A percentile compares a stretch with the other conserved stretches of the same genome.
These are phyloP conservation scores for Aspergillus steynii DNA, from an alignment of 495 filamentous ascomycete genomes.

Conservation along the genomic window DNA sequence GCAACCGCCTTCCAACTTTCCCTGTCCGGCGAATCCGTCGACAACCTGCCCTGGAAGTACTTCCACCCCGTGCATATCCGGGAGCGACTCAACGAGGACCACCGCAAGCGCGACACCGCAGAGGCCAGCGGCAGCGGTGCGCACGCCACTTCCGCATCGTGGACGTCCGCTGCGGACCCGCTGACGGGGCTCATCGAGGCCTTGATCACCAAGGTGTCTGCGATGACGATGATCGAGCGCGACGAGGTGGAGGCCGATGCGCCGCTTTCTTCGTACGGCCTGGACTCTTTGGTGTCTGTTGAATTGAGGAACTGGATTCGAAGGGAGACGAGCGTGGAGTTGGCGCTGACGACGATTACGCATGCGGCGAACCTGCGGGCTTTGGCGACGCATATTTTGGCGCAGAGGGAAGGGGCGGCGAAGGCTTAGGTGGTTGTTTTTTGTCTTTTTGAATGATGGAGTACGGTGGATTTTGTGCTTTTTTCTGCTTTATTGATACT, in stretches of 20 bases:
- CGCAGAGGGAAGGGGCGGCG: not conserved
- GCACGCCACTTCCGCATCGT: not conserved
- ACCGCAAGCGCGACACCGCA: not conserved
- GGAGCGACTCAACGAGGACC: not conserved
- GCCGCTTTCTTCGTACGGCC: not conserved
- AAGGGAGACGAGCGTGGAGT: not conserved
- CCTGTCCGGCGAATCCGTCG: not conserved
- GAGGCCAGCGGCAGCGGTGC: not conserved
- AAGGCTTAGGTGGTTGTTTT: not conserved
- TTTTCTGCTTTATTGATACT: not conserved
- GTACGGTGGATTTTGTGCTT: not conserved
- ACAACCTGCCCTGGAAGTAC: not conserved
- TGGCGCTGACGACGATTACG: not conserved
- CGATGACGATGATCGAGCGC: conserved; percentile 1
- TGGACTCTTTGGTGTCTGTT: not conserved
- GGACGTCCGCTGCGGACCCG: not conserved
- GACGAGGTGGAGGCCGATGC: not conserved
- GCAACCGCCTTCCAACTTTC: not conserved
- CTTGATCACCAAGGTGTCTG: not conserved
- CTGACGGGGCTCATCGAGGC: not conserved
- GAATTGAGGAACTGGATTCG: not conserved
- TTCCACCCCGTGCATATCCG: conserved; percentile 1
- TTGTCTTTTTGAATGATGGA: not conserved
- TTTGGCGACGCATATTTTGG: not conserved
- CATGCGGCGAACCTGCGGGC: not conserved